Evolutionary conservation across 768 basidiomycete genomes (phyloP), one percentile per base, ranked within the genome.

Genomic region (Phaffia tasmanica): DNA sequence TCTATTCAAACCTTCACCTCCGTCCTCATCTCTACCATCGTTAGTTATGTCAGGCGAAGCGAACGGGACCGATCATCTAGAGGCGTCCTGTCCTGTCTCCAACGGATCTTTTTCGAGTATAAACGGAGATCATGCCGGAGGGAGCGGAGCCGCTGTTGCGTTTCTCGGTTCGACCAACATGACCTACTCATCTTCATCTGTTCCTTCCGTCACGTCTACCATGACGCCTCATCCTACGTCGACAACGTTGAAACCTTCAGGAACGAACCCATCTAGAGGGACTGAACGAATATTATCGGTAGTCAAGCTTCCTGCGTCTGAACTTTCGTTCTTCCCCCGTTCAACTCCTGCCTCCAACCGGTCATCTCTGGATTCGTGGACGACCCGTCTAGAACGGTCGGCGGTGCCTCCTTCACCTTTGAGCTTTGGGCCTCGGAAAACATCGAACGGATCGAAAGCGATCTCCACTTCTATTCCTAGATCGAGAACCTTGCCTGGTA

Each of bases 321-420:
- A 64, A 9, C 62, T 69, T 3, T 63, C 67, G 3, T 69, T 64
- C 67, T 69, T 69, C 30, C 67, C 67, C 1, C 42, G 23, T 18
- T 65, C 64, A 30, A 57, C 64, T 23, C 63, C 63, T 14, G 2
- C 63, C 9, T 56, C 63, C 1, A 46, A 23, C 1, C 30, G 63
- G 14, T 29, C 53, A 3, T 63, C 63, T 51, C 63, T 63, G 18
- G 63, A 63, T 55, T 63, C 63, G 35, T 30, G 35, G 35, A 42
- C 35, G 35, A 11, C 35, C 35, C 35, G 35, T 42, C 35, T 42
- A 42, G 35, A 42, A 42, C 35, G 35, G 35, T 42, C 35, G 11
- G 35, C 35, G 35, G 11, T 42, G 11, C 35, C 35, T 42, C 35
- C 35, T 11, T 42, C 35, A 11, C 35, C 35, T 42, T 42, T 42